Evolutionary conservation across 805 yeast species (phyloP).

Genomic region (Kluyveromyces aestuarii): DNA sequence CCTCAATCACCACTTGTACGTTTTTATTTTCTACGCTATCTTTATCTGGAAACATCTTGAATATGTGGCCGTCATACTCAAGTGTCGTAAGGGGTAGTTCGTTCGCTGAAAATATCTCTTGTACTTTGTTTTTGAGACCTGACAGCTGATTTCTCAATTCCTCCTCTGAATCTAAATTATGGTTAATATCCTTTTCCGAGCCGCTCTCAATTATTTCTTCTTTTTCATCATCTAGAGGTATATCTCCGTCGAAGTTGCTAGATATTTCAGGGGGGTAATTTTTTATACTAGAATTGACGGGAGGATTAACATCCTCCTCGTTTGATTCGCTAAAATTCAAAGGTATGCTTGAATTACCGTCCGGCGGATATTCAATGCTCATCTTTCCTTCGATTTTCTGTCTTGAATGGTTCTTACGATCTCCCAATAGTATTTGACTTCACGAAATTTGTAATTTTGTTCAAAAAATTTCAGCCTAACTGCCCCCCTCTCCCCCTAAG

Average conservation of each 20-base stretch:
- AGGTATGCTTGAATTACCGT: background rate
- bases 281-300: background rate
- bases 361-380: background rate
- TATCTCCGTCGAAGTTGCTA: slow-evolving; percentile 3
- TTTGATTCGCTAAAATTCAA: background rate
- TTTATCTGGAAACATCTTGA: slow-evolving; percentile 16
- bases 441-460: background rate
- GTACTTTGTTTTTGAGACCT: background rate
- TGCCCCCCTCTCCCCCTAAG: no score
- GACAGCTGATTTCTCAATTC: background rate
- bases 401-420: background rate
- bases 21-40: slow-evolving; percentile 4
- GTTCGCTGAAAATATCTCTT: background rate
- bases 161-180: slow-evolving; percentile 6
- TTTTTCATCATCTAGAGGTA: slow-evolving; percentile 11
- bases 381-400: background rate
- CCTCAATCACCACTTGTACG: slow-evolving; percentile 12
- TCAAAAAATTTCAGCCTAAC: background rate
- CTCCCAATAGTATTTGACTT: background rate
- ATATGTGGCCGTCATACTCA: slow-evolving; percentile 14
- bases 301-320: background rate
- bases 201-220: slow-evolving; percentile 11
- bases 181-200: slow-evolving; percentile 6
- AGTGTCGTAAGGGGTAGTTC: slow-evolving; percentile 12
- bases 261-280: background rate